Conservation (phyloP, 1,284 basidiomycete genomes). For the Puccinia horiana region DNA sequence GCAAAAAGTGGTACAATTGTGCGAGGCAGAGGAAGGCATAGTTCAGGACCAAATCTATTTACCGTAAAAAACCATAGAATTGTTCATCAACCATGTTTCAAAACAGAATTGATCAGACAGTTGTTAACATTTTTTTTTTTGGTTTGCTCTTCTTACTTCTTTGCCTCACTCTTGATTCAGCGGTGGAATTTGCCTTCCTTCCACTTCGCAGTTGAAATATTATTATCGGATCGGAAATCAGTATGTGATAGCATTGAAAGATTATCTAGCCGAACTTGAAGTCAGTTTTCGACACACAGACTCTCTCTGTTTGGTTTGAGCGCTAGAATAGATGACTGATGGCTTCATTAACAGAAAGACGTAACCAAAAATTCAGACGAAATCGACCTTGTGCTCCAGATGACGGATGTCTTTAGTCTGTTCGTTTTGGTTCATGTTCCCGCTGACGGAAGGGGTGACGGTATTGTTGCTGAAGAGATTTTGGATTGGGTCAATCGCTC, state of each 20-base stretch:
- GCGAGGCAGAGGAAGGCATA: slow-evolving; percentile 41
- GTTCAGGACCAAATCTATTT: slow-evolving; percentile 28
- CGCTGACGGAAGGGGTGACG: slow-evolving; percentile 45
- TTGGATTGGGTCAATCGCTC: slow-evolving; percentile 49
- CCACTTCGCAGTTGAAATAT: slow-evolving; percentile 44
- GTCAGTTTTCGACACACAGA: slow-evolving; percentile 18
- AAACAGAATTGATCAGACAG: not conserved
- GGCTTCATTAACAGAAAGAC: slow-evolving; percentile 21
- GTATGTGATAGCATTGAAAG: slow-evolving; percentile 39
- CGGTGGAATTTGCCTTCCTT: slow-evolving; percentile 21
- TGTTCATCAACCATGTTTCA: not conserved
- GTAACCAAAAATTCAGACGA: slow-evolving; percentile 35
- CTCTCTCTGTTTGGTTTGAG: not conserved
- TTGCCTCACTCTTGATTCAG: not conserved
- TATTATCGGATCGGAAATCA: slow-evolving; percentile 48
- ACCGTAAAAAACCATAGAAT: slow-evolving; percentile 24
- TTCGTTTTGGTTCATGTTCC: slow-evolving; percentile 45
- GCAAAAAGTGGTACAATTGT: slow-evolving; percentile 38
- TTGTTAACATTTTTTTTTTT: not conserved
- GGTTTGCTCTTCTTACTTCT: not conserved
- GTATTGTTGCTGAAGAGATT: slow-evolving; percentile 44
- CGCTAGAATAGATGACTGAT: not conserved
- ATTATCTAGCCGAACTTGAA: slow-evolving; percentile 46
- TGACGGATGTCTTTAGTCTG: slow-evolving; percentile 39
- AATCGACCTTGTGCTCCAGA: slow-evolving; percentile 41